phyloP scores from a whole-genome alignment of 768 basidiomycete genomes.

The Inosperma sp. region DNA sequence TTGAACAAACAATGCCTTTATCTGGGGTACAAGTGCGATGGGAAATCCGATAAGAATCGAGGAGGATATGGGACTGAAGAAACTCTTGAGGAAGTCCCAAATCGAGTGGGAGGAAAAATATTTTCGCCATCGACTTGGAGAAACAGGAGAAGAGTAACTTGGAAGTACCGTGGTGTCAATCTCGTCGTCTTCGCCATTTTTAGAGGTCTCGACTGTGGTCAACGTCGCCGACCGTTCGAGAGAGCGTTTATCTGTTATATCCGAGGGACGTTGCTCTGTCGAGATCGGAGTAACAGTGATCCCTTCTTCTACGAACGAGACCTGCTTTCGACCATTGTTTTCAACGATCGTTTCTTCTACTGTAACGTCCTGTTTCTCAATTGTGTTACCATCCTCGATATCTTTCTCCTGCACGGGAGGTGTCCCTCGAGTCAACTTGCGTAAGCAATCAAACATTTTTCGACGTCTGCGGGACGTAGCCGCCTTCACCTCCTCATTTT shows the following conservation, averaged over 20 bases:
- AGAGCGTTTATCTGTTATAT: too few species aligned
- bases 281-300: constrained; percentile 17
- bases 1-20: constrained; percentile 58
- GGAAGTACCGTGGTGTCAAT: too few species aligned
- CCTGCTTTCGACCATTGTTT: constrained; percentile 15
- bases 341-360: background rate
- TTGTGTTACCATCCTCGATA: background rate
- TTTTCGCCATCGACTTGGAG: background rate
- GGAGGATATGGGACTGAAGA: constrained; percentile 47
- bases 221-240: too few species aligned
- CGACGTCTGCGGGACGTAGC: constrained; percentile 37
- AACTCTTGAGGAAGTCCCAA: constrained; percentile 28
- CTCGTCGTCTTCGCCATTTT: too few species aligned
- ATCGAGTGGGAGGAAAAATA: background rate
- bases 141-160: background rate
- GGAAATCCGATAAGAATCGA: constrained; percentile 51
- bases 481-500: constrained; percentile 51
- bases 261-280: too few species aligned
- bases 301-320: constrained; percentile 23
- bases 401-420: background rate
- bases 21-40: constrained; percentile 49
- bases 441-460: constrained; percentile 9
- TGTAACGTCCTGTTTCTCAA: constrained; percentile 5
- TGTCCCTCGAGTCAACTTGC: background rate
- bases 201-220: too few species aligned